A percentile compares a stretch with the other conserved stretches of the same genome.
These are phyloP conservation scores for Aaosphaeria pasadenensis DNA, from an alignment of 2,329 filamentous ascomycete genomes.

Conservation along the genomic window DNA sequence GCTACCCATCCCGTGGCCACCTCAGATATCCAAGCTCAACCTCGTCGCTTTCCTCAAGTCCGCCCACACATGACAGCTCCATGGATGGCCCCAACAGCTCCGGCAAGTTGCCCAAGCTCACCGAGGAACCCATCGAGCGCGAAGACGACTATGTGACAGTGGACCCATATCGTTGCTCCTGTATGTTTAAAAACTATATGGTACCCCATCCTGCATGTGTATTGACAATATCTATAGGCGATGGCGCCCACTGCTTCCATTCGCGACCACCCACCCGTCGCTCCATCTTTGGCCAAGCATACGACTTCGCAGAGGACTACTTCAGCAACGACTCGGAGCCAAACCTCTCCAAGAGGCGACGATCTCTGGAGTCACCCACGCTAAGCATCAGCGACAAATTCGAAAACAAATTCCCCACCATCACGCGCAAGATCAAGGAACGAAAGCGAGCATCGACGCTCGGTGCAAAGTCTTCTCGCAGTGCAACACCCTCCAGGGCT, in stretches of 20 bases:
- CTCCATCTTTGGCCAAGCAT: slow-evolving; percentile 52
- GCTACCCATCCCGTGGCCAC: slow-evolving; percentile 63
- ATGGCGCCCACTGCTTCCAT: slow-evolving; percentile 58
- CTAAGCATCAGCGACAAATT: slow-evolving; percentile 64
- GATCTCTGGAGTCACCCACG: slow-evolving; percentile 59
- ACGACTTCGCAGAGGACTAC: slow-evolving; percentile 61
- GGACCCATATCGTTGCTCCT: slow-evolving; percentile 59
- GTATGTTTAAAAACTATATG: slow-evolving; percentile 52
- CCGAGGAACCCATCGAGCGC: slow-evolving; percentile 75
- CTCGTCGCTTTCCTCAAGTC: slow-evolving; percentile 67
- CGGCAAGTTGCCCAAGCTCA: slow-evolving; percentile 74
- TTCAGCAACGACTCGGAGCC: slow-evolving; percentile 60
- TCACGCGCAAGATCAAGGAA: slow-evolving; percentile 55
- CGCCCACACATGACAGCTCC: slow-evolving; percentile 47
- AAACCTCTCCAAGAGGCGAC: slow-evolving; percentile 54
- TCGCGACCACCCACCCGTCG: slow-evolving; percentile 28
- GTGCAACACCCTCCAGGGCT: slow-evolving; percentile 52
- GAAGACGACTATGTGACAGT: slow-evolving; percentile 58
- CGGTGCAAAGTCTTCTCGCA: slow-evolving; percentile 34
- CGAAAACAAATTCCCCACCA: slow-evolving; percentile 57
- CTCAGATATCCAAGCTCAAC: slow-evolving; percentile 69
- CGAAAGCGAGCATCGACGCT: slow-evolving; percentile 40
- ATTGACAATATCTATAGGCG: slow-evolving; percentile 47
- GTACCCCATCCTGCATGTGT: slow-evolving; percentile 8
- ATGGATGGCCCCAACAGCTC: slow-evolving; percentile 57